A percentile compares a stretch with the other conserved stretches of the same genome.
These are phyloP conservation scores for Alternaria brassicicola DNA, from an alignment of 2,329 filamentous ascomycete species.

Conservation along the genomic window DNA sequence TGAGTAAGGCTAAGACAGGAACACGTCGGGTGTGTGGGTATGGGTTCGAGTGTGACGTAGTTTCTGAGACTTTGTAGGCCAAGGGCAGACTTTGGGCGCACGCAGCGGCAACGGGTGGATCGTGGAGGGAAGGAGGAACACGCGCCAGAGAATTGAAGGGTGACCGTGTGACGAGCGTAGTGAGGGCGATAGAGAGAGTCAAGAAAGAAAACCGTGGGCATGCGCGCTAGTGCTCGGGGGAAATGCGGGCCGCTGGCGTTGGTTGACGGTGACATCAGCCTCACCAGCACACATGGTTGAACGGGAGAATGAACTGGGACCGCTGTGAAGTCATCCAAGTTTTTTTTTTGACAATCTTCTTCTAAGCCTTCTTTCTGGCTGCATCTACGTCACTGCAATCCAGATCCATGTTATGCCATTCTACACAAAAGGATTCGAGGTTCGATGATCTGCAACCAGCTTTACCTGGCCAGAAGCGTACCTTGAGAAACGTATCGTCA, in stretches of 20 bases:
- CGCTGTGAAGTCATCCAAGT: background rate
- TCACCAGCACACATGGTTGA: background rate
- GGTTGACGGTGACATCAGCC: slow-evolving; percentile 16
- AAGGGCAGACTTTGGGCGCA: slow-evolving; percentile 41
- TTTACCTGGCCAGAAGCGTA: background rate
- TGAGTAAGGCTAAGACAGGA: slow-evolving; percentile 36
- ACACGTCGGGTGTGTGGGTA: slow-evolving; percentile 34
- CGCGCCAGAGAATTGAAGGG: slow-evolving; percentile 30
- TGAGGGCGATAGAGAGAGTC: slow-evolving; percentile 10
- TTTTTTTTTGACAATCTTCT: background rate
- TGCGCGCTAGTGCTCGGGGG: slow-evolving; percentile 29
- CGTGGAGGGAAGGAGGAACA: slow-evolving; percentile 20
- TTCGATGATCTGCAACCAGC: slow-evolving; percentile 12
- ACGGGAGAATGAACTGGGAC: background rate
- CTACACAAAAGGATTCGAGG: slow-evolving; percentile 1
- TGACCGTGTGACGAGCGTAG: slow-evolving; percentile 31
- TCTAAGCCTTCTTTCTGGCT: background rate
- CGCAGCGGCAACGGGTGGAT: slow-evolving; percentile 38
- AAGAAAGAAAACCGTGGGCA: slow-evolving; percentile 31
- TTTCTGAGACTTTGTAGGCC: slow-evolving; percentile 23
- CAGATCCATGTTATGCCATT: background rate
- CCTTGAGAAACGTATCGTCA: background rate
- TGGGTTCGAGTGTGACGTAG: slow-evolving; percentile 37
- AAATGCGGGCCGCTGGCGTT: slow-evolving; percentile 27
- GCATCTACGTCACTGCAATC: background rate